phyloP scores from a whole-genome alignment of 805 yeast species.

The baker's yeast (Saccharomyces cerevisiae) region DNA sequence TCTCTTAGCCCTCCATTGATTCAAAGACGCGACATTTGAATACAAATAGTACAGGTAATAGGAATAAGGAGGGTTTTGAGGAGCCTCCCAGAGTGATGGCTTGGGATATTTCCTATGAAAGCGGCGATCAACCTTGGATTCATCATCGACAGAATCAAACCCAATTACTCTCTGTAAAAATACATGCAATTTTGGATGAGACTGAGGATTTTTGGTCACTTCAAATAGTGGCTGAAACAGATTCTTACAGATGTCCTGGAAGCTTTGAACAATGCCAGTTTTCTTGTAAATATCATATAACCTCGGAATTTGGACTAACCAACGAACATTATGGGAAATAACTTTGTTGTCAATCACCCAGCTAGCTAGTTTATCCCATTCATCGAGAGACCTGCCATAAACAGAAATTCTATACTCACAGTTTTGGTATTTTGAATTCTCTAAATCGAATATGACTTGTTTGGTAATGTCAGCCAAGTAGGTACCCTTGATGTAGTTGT shows the following conservation, averaged over 20 bases:
- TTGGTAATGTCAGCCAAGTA: slow-evolving; percentile 89
- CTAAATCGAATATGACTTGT: slow-evolving; percentile 91
- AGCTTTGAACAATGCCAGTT: slow-evolving; percentile 57
- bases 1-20: slow-evolving; percentile 68
- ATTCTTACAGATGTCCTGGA: slow-evolving; percentile 71
- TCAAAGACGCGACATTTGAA: slow-evolving; percentile 79
- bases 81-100: slow-evolving; percentile 74
- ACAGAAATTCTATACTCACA: slow-evolving; percentile 92
- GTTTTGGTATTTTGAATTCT: slow-evolving; percentile 93
- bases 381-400: slow-evolving; percentile 81
- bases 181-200: slow-evolving; percentile 84
- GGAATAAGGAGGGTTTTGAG: slow-evolving; percentile 92
- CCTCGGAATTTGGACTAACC: slow-evolving; percentile 95
- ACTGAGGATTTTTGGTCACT: slow-evolving; percentile 73
- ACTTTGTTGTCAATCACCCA: slow-evolving; percentile 94
- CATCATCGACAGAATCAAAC: slow-evolving; percentile 97
- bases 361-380: slow-evolving; percentile 91
- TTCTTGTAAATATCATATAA: slow-evolving; percentile 82
- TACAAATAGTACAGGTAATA: slow-evolving; percentile 85
- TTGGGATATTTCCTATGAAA: slow-evolving; percentile 75
- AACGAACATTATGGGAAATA: slow-evolving; percentile 87
- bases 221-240: slow-evolving; percentile 84
- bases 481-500: slow-evolving; percentile 79
- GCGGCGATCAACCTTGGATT: slow-evolving; percentile 81
- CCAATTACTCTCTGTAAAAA: slow-evolving; percentile 93